Conservation (phyloP, 1,284 basidiomycete genomes). For the Malassezia cuniculi region DNA sequence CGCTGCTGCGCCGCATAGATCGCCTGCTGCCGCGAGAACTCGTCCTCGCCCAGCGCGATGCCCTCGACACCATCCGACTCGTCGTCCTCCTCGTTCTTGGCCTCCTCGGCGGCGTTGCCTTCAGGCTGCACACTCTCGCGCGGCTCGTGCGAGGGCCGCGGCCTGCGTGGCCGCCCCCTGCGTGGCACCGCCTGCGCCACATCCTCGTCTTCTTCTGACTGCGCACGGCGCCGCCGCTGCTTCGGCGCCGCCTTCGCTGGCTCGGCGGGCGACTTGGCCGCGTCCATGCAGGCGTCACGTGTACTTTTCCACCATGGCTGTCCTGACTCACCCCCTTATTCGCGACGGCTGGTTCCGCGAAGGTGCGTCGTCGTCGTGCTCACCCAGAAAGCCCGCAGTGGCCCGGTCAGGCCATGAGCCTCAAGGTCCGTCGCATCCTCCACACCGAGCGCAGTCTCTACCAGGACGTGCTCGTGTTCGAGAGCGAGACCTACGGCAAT, state of each 20-base stretch:
- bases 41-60: slow-evolving; percentile 31
- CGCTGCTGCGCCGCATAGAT: slow-evolving; percentile 45
- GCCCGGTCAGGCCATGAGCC: slow-evolving; percentile 55
- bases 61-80: slow-evolving; percentile 35
- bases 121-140: slow-evolving; percentile 5
- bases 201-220: slow-evolving; percentile 13
- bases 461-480: slow-evolving; percentile 88
- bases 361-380: slow-evolving; percentile 40
- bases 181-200: no score
- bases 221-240: slow-evolving; percentile 5
- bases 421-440: slow-evolving; percentile 74
- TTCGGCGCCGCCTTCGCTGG: background rate
- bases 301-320: slow-evolving; percentile 11
- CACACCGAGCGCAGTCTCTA: slow-evolving; percentile 85
- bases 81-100: slow-evolving; percentile 17
- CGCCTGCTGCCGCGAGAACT: slow-evolving; percentile 32
- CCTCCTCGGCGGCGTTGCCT: slow-evolving; percentile 28
- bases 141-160: slow-evolving; percentile 1
- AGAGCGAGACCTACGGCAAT: slow-evolving; percentile 69
- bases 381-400: slow-evolving; percentile 69
- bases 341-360: slow-evolving; percentile 96
- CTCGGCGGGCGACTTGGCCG: background rate
- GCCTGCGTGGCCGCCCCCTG: no score
- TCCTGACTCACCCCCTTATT: slow-evolving; percentile 45
- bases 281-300: slow-evolving; percentile 1